Conservation (phyloP, 306 rosid species). For the Rosa multiflora region DNA sequence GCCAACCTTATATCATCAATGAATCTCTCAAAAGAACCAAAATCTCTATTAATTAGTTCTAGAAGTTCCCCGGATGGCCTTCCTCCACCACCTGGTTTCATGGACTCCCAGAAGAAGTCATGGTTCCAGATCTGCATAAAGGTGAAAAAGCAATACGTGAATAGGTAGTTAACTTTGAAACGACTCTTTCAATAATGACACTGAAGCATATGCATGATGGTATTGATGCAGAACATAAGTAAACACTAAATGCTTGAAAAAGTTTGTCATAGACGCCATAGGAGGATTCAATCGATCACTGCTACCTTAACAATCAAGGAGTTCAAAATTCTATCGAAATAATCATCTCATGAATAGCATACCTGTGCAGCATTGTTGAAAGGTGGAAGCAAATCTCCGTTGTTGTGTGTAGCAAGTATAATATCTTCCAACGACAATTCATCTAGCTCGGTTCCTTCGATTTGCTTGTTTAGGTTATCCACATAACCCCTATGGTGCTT, state of each 20-base stretch:
- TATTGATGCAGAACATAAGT: background rate
- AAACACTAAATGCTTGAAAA: background rate
- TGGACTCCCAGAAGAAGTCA: constrained; percentile 61
- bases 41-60: constrained; percentile 76
- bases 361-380: constrained; percentile 95
- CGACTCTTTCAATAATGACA: background rate
- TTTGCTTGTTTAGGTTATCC: constrained; percentile 77
- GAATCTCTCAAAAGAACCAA: constrained; percentile 71
- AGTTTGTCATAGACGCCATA: background rate
- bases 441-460: constrained; percentile 75
- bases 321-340: background rate
- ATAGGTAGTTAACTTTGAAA: background rate
- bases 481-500: constrained; percentile 88
- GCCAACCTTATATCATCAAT: constrained; percentile 59
- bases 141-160: background rate
- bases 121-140: constrained; percentile 63
- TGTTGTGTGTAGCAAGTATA: constrained; percentile 55
- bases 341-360: constrained; percentile 13
- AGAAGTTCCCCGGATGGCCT: constrained; percentile 83
- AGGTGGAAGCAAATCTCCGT: constrained; percentile 75
- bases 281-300: background rate
- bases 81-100: constrained; percentile 89
- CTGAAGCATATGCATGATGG: background rate
- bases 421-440: constrained; percentile 57
- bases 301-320: background rate